Conservation (phyloP, 2,329 filamentous ascomycete species). For the Ceratocystis diversiconidia region DNA sequence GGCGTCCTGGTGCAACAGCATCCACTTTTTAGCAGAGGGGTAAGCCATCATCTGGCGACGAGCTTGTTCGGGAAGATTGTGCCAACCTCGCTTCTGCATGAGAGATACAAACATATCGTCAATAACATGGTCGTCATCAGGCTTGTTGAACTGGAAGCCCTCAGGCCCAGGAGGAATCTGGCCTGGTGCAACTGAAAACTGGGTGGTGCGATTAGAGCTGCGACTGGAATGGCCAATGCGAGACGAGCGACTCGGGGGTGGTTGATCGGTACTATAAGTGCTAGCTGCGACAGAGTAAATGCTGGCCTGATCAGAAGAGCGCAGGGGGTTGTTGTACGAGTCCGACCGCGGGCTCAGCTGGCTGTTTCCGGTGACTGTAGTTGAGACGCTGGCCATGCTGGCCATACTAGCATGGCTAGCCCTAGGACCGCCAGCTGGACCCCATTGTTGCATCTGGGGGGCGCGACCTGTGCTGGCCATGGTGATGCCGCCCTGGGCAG, state of each 20-base stretch:
- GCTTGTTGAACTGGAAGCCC: slow-evolving; percentile 51
- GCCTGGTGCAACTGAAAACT: slow-evolving; percentile 36
- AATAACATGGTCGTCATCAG: slow-evolving; percentile 67
- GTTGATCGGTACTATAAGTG: slow-evolving; percentile 13
- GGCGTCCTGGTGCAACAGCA: slow-evolving; percentile 84
- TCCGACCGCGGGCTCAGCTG: slow-evolving; percentile 33
- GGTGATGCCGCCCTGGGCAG: slow-evolving; percentile 47
- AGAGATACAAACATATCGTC: slow-evolving; percentile 84
- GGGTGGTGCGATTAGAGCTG: slow-evolving; percentile 44
- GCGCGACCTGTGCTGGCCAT: slow-evolving; percentile 59
- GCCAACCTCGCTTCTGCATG: slow-evolving; percentile 97
- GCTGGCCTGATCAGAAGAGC: slow-evolving; percentile 42
- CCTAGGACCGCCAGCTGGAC: slow-evolving; percentile 30
- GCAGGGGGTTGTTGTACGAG: slow-evolving; percentile 34
- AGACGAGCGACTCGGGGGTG: slow-evolving; percentile 32
- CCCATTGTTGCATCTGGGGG: slow-evolving; percentile 67
- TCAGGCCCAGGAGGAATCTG: slow-evolving; percentile 37
- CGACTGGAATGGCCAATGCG: slow-evolving; percentile 40
- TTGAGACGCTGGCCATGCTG: slow-evolving; percentile 32
- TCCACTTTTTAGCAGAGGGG: slow-evolving; percentile 92
- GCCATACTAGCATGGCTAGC: slow-evolving; percentile 39
- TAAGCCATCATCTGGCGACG: slow-evolving; percentile 93
- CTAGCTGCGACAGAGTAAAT: slow-evolving; percentile 23
- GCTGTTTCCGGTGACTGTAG: slow-evolving; percentile 47
- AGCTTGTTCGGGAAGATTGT: slow-evolving; percentile 89